phyloP scores from a whole-genome alignment of 2,329 filamentous ascomycete species.

The Neonectria coccinea region DNA sequence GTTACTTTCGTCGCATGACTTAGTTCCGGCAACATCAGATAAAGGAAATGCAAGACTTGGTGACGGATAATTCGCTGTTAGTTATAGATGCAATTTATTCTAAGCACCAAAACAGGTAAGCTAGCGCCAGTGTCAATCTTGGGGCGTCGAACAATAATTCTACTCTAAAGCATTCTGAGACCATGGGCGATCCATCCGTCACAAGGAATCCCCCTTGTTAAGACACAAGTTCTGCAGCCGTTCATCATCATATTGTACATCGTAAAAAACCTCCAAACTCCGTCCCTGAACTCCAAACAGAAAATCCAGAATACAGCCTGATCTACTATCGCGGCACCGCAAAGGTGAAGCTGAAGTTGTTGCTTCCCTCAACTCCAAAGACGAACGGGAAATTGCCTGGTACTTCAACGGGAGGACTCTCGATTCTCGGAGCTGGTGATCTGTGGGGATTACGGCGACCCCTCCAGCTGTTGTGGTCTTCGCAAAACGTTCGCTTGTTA shows the following conservation, averaged over 20 bases:
- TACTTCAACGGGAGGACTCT: slow-evolving; percentile 21
- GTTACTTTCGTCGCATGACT: no score
- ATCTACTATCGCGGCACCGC: slow-evolving; percentile 26
- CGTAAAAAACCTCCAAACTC: slow-evolving; percentile 8
- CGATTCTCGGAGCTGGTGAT: slow-evolving; percentile 1
- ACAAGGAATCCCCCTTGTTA: slow-evolving; percentile 8
- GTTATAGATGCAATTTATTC: not conserved
- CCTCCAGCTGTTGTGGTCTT: slow-evolving; percentile 39
- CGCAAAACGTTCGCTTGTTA: slow-evolving; percentile 44
- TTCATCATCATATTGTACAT: slow-evolving; percentile 26
- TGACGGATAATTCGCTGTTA: not conserved
- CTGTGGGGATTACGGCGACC: slow-evolving; percentile 31
- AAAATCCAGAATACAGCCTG: slow-evolving; percentile 16
- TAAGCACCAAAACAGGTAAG: not conserved
- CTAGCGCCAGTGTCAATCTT: slow-evolving; percentile 10
- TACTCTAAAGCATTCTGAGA: slow-evolving; percentile 38
- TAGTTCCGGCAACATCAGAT: no score
- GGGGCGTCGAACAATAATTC: slow-evolving; percentile 21
- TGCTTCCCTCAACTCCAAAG: slow-evolving; percentile 37
- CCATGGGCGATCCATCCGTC: slow-evolving; percentile 7
- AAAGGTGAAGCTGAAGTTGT: slow-evolving; percentile 45
- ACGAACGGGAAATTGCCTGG: slow-evolving; percentile 37
- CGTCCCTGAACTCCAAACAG: slow-evolving; percentile 24
- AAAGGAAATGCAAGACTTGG: not conserved
- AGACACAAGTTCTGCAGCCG: slow-evolving; percentile 5